phyloP scores from a whole-genome alignment of 257 asterid genomes.

The Nicotiana undulata region DNA sequence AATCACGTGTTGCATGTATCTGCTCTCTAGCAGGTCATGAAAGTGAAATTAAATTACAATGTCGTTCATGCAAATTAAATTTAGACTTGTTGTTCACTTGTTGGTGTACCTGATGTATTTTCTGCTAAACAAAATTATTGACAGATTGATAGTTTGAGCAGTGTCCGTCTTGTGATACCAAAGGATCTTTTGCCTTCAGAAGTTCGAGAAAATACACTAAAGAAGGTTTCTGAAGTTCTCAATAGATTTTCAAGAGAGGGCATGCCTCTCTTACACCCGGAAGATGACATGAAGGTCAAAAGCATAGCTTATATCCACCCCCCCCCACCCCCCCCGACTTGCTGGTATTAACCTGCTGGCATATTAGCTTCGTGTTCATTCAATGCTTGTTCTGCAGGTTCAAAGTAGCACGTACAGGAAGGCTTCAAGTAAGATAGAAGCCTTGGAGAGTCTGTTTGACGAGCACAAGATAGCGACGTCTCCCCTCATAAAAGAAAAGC shows the following conservation, averaged over 20 bases:
- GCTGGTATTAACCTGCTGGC: not conserved
- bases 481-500: slow-evolving; percentile 83
- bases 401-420: slow-evolving; percentile 80
- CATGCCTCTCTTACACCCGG: slow-evolving; percentile 78
- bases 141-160: slow-evolving; percentile 78
- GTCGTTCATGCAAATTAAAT: not conserved
- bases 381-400: slow-evolving; percentile 43
- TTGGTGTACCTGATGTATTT: slow-evolving; percentile 5
- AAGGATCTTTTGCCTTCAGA: slow-evolving; percentile 84
- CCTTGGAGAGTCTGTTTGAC: slow-evolving; percentile 81
- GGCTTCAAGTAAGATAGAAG: slow-evolving; percentile 76
- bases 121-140: slow-evolving; percentile 4
- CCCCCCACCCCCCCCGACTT: not conserved
- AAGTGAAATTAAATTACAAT: not conserved
- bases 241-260: slow-evolving; percentile 76
- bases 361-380: slow-evolving; percentile 2
- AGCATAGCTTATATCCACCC: not conserved
- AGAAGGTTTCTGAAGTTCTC: slow-evolving; percentile 76
- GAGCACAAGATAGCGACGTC: slow-evolving; percentile 80
- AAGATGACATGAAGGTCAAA: slow-evolving; percentile 91
- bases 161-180: slow-evolving; percentile 64
- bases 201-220: slow-evolving; percentile 84
- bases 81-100: not conserved
- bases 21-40: not conserved
- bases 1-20: not conserved